phyloP scores from a whole-genome alignment of 1,139 yeast species.

The Geotrichum macrosporum region DNA sequence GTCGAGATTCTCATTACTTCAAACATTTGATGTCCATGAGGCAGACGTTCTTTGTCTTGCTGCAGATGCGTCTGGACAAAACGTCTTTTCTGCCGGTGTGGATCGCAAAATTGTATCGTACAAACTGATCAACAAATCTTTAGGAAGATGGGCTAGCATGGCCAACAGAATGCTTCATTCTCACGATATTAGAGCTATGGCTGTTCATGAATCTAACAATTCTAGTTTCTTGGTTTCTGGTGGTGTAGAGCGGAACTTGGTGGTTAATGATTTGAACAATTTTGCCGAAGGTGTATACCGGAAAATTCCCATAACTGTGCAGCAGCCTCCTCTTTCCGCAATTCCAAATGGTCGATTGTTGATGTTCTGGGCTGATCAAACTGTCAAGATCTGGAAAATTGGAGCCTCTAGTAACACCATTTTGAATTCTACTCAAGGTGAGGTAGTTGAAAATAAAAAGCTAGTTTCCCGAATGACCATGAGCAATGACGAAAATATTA shows the following conservation, averaged over 20 bases:
- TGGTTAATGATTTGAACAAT: slow-evolving; percentile 59
- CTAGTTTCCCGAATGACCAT: slow-evolving; percentile 63
- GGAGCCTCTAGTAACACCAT: slow-evolving; percentile 30
- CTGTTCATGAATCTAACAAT: slow-evolving; percentile 54
- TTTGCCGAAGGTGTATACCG: slow-evolving; percentile 74
- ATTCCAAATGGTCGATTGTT: slow-evolving; percentile 50
- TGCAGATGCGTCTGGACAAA: slow-evolving; percentile 57
- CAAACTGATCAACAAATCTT: slow-evolving; percentile 40
- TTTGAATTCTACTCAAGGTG: slow-evolving; percentile 26
- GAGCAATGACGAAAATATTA: slow-evolving; percentile 76
- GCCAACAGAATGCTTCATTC: slow-evolving; percentile 78
- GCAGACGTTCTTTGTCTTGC: slow-evolving; percentile 84
- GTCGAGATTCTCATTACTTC: slow-evolving; percentile 62
- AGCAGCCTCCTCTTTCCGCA: slow-evolving; percentile 52
- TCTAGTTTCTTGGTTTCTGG: slow-evolving; percentile 75
- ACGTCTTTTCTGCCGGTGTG: slow-evolving; percentile 84
- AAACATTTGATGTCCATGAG: slow-evolving; percentile 78
- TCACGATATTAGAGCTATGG: slow-evolving; percentile 81
- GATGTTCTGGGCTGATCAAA: slow-evolving; percentile 78
- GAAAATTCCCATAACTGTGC: slow-evolving; percentile 61
- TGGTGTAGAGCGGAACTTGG: slow-evolving; percentile 81
- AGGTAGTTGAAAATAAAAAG: slow-evolving; percentile 38
- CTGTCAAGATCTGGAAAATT: slow-evolving; percentile 75
- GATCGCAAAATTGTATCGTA: slow-evolving; percentile 84
- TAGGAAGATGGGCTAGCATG: slow-evolving; percentile 72